phyloP scores from a whole-genome alignment of 805 yeast genomes.

The Helenozyma baotianmanensis region DNA sequence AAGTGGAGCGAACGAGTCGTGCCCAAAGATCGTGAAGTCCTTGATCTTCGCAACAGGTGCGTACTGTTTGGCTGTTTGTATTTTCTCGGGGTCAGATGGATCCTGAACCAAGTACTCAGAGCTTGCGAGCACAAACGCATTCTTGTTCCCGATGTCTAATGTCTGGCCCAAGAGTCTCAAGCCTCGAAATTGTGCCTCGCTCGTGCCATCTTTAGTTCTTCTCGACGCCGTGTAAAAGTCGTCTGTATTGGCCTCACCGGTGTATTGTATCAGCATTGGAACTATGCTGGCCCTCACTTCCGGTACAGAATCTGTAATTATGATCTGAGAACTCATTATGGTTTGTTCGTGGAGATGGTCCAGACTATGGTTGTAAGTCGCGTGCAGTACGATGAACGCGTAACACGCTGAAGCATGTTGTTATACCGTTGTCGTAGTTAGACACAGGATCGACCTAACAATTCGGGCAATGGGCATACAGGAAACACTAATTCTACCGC shows the following conservation, averaged over 20 bases:
- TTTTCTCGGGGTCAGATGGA: conserved; percentile 1
- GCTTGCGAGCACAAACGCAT: conserved; percentile 7
- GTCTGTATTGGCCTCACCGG: conserved; percentile 11
- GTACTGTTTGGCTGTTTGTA: conserved; percentile 8
- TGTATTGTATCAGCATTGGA: conserved; percentile 12
- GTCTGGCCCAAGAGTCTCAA: conserved; percentile 11
- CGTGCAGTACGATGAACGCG: too few relatives aligned
- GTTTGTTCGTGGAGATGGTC: conserved; percentile 1
- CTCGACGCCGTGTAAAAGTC: conserved; percentile 11
- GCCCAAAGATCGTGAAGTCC: conserved; percentile 10
- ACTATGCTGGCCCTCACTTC: conserved; percentile 8
- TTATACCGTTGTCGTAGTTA: too few relatives aligned
- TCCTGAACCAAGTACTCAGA: conserved; percentile 7
- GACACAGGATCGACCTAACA: too few relatives aligned
- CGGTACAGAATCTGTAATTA: conserved; percentile 4
- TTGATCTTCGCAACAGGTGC: conserved; percentile 10
- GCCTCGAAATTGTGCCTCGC: conserved; percentile 14
- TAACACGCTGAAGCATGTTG: too few relatives aligned
- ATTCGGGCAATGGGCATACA: too few relatives aligned
- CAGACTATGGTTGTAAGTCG: too few relatives aligned
- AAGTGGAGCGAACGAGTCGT: conserved; percentile 12
- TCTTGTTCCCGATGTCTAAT: conserved; percentile 4
- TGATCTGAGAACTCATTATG: conserved; percentile 3
- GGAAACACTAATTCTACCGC: too few relatives aligned
- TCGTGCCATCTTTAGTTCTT: conserved; percentile 1